These are phyloP conservation scores for Adansonia gregorii DNA, from an alignment of 441 rosid genomes.

Conservation along the genomic window DNA sequence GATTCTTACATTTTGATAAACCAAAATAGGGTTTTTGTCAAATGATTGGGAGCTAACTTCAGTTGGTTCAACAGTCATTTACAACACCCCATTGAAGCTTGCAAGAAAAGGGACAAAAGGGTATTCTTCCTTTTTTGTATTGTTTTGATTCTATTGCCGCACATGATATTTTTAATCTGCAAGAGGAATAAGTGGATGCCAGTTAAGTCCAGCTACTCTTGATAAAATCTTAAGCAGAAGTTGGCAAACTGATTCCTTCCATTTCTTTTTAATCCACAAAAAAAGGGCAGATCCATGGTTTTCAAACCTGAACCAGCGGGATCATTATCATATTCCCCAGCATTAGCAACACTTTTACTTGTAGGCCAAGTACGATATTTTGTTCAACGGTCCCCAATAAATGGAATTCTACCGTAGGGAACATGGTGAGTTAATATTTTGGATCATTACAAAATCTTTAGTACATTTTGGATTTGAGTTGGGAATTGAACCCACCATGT, in stretches of 20 bases:
- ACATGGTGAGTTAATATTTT: not conserved
- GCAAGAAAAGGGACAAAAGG: not conserved
- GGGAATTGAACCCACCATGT: conserved; percentile 12
- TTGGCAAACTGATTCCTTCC: not conserved
- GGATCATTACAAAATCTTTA: not conserved
- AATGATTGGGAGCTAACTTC: not conserved
- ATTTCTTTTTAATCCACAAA: not conserved
- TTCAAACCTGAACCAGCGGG: conserved; percentile 6
- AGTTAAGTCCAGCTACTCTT: conserved; percentile 1
- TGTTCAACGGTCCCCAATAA: not conserved
- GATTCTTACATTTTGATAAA: not conserved
- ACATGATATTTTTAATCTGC: not conserved
- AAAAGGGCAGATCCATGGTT: not conserved
- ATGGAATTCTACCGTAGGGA: not conserved
- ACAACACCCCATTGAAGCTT: conserved; percentile 1
- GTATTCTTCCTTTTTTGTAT: too few species aligned
- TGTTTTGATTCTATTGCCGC: not conserved
- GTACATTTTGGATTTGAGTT: not conserved
- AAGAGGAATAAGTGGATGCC: not conserved
- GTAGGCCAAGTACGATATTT: not conserved
- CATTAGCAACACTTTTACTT: not conserved
- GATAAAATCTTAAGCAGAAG: not conserved
- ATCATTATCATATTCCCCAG: not conserved
- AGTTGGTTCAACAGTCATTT: conserved; percentile 6
- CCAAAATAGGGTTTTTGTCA: not conserved